These are phyloP conservation scores for Hyphopichia pseudoburtonii DNA, from an alignment of 1,139 yeast genomes.

Conservation along the genomic window DNA sequence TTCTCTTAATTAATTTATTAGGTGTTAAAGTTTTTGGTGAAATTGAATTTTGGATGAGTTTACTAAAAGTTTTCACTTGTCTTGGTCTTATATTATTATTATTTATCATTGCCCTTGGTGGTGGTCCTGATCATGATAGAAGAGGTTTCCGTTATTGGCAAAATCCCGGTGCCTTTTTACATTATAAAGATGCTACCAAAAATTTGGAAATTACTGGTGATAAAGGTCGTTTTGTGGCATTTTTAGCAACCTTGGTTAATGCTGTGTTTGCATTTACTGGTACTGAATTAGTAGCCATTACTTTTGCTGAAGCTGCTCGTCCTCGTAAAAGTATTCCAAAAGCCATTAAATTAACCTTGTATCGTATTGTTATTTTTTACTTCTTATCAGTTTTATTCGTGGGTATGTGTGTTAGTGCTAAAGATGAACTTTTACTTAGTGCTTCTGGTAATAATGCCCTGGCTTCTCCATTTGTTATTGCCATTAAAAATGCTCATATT, in stretches of 20 bases:
- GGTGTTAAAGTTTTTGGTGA: conserved; percentile 67
- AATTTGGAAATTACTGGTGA: conserved; percentile 26
- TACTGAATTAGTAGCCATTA: conserved; percentile 60
- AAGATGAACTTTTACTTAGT: conserved; percentile 51
- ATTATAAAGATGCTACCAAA: conserved; percentile 29
- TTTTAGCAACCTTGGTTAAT: conserved; percentile 55
- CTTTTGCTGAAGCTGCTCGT: conserved; percentile 75
- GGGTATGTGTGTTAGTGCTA: conserved; percentile 75
- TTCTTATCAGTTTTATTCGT: conserved; percentile 62
- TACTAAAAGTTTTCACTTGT: conserved; percentile 59
- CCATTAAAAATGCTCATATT: conserved; percentile 45
- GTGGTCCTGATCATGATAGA: conserved; percentile 60
- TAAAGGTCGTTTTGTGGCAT: conserved; percentile 50
- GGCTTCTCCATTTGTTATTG: conserved; percentile 74
- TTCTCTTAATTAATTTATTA: conserved; percentile 54
- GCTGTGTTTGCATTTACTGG: conserved; percentile 66
- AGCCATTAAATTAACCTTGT: conserved; percentile 74
- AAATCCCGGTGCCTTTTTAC: conserved; percentile 60
- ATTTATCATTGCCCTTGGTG: conserved; percentile 54
- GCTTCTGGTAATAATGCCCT: conserved; percentile 53
- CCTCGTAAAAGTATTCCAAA: conserved; percentile 76
- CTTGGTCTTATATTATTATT: conserved; percentile 52
- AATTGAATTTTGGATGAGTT: conserved; percentile 65
- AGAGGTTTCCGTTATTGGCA: conserved; percentile 69
- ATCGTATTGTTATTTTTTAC: conserved; percentile 74